Evolutionary conservation across 306 rosid genomes (phyloP).

Genomic region (Rosa lucieae): DNA sequence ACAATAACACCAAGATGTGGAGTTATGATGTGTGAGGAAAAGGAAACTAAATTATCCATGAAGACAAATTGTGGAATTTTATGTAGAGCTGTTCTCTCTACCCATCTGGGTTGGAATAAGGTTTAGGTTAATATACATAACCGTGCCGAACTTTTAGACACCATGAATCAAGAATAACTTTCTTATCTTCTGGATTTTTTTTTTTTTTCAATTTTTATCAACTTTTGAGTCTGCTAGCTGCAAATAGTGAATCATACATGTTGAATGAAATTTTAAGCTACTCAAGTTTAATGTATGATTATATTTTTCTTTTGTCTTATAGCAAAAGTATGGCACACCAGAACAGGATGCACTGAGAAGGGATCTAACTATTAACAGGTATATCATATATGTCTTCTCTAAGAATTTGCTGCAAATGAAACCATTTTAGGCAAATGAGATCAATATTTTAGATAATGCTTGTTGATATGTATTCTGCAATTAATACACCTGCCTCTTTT

Average conservation of each 20-base stretch:
- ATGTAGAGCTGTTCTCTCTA: no score
- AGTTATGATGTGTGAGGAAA: no score
- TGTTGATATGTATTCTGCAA: neutral
- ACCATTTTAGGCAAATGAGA: neutral
- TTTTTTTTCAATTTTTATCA: no score
- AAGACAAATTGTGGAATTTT: no score
- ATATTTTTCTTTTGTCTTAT: slow-evolving; percentile 21
- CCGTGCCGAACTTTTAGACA: no score
- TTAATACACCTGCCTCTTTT: slow-evolving; percentile 3
- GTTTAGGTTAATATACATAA: no score
- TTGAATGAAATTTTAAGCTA: neutral
- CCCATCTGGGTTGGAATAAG: no score
- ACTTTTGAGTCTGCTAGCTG: neutral
- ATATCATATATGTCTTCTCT: slow-evolving; percentile 31
- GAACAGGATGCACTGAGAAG: slow-evolving; percentile 94
- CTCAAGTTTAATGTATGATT: neutral
- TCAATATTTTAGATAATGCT: neutral
- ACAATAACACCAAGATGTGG: no score
- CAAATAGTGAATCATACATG: neutral
- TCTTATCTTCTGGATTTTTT: no score
- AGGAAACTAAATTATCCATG: no score
- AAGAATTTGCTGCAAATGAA: neutral
- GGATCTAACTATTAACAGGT: slow-evolving; percentile 96
- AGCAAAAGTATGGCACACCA: slow-evolving; percentile 86
- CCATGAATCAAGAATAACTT: no score